phyloP scores from a whole-genome alignment of 805 yeast species.

The Yamadazyma nakazawae region DNA sequence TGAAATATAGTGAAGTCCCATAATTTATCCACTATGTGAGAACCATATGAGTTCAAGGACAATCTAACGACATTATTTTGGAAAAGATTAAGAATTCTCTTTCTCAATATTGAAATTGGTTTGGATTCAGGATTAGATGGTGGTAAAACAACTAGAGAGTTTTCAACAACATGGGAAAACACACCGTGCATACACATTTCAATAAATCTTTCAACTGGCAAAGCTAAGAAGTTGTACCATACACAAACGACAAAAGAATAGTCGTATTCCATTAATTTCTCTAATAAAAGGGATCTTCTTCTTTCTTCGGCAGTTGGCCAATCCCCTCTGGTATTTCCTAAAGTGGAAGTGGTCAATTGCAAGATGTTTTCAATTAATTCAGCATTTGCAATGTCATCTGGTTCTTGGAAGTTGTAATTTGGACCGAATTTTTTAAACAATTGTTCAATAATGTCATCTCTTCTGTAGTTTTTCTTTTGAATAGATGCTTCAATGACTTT shows the following conservation, averaged over 20 bases:
- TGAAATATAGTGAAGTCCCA: constrained; percentile 78
- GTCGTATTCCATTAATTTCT: constrained; percentile 69
- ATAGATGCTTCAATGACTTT: constrained; percentile 65
- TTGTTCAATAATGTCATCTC: constrained; percentile 54
- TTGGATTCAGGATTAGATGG: constrained; percentile 27
- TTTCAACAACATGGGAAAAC: constrained; percentile 84
- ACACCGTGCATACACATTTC: constrained; percentile 88
- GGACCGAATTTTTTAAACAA: constrained; percentile 42
- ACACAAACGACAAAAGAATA: constrained; percentile 53
- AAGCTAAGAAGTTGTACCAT: constrained; percentile 55
- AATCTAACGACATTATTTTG: constrained; percentile 53
- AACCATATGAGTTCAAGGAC: constrained; percentile 84
- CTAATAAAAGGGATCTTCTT: constrained; percentile 71
- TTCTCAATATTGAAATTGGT: constrained; percentile 52
- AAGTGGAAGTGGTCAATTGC: constrained; percentile 62
- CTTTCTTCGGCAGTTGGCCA: constrained; percentile 93
- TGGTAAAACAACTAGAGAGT: constrained; percentile 44
- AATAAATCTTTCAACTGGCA: constrained; percentile 58
- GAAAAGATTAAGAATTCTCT: constrained; percentile 65
- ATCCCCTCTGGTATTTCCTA: constrained; percentile 79
- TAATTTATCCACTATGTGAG: constrained; percentile 81
- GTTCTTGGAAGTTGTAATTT: constrained; percentile 24
- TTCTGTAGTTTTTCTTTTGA: constrained; percentile 53
- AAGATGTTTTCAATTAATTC: constrained; percentile 68
- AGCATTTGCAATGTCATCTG: constrained; percentile 10